Percentiles rank a stretch among this genome's conserved stretches.
Conservation (phyloP, 2,329 filamentous ascomycete species). For the Drechslerella dactyloides region DNA sequence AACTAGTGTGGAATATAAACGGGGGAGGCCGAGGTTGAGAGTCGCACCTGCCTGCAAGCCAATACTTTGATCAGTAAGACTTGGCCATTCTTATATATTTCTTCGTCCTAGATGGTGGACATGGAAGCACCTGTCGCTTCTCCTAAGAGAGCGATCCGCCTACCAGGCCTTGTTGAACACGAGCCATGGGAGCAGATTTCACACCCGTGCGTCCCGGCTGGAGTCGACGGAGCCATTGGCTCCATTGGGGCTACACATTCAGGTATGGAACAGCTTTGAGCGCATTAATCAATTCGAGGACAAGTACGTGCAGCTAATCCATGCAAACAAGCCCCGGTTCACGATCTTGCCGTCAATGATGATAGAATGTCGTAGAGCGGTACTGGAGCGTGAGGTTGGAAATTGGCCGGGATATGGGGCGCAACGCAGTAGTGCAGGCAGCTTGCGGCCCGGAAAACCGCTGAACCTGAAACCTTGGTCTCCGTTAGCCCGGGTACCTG, state of each 20-base stretch:
- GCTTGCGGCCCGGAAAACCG: conserved; percentile 43
- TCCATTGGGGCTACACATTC: conserved; percentile 26
- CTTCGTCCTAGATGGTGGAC: too few species aligned
- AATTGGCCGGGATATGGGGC: conserved; percentile 11
- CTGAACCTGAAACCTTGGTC: conserved; percentile 44
- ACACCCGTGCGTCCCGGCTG: conserved; percentile 5
- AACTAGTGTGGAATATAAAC: too few species aligned
- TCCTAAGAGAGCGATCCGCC: conserved; percentile 23
- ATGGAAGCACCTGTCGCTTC: neutral
- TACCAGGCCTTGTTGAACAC: neutral
- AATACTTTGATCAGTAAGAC: neutral
- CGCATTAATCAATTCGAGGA: neutral
- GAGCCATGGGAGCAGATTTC: conserved; percentile 25
- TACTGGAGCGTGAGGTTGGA: conserved; percentile 2
- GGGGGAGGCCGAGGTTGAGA: too few species aligned
- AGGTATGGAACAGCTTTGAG: conserved; percentile 11
- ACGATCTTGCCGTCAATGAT: too few species aligned
- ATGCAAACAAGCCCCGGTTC: too few species aligned
- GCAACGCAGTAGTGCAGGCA: conserved; percentile 29
- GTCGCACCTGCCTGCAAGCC: too few species aligned
- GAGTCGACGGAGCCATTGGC: conserved; percentile 24
- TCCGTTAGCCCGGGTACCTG: conserved; percentile 23
- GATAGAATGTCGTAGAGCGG: too few species aligned
- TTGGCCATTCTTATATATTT: conserved; percentile 23
- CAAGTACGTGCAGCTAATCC: neutral